Evolutionary conservation across 768 basidiomycete genomes (phyloP), one percentile per base, ranked within the genome.

Genomic region (Coprinopsis cinerea): DNA sequence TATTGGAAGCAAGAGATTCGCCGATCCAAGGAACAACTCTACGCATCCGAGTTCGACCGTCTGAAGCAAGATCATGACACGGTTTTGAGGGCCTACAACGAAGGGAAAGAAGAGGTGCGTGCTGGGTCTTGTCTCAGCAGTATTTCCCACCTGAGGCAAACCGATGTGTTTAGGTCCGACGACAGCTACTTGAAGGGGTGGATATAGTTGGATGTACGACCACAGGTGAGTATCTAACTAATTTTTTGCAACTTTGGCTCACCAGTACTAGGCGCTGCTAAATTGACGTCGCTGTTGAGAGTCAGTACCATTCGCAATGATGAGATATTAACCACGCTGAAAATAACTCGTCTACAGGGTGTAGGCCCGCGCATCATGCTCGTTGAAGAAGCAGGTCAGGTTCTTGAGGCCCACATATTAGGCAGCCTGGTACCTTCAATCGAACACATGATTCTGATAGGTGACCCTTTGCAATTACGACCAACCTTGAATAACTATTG

Each of bases 331-430:
- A 14, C 13, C 26, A 48, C 11, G 9, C 27, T n/a, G n/a, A n/a
- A n/a, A n/a, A n/a, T n/a, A n/a, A 15, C 9, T 32, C 30, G 17
- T 2, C 18, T n/a, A 13, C 45, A 86, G 83, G 76, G 77, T 13
- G 59, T 88, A 4, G 66, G 59, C 3, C 86, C 86, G 0, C 74
- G 71, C 26, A 76, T 88, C 0, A 59, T 88, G 41, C 65, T 90
- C 42, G 82, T 90, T 0, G 87, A 91, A 61, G 88, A 90, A 60
- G 88, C 88, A 0, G 88, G 88, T 0, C 88, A 91, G 64, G 84
- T 89, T 1, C 72, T 90, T 24, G 88, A 90, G 64, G 83, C 88
- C 2, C 88, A 90, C 53, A 72, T 89, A 14, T 62, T 89, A 4
- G 77, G 76, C 2, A 77, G 73, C 30, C 68, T 88, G 1, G 84